Percentiles rank a stretch among this genome's conserved stretches.
These are phyloP conservation scores for Bremia lactucae DNA, from an alignment of 352 stramenopile genomes.

Conservation along the genomic window DNA sequence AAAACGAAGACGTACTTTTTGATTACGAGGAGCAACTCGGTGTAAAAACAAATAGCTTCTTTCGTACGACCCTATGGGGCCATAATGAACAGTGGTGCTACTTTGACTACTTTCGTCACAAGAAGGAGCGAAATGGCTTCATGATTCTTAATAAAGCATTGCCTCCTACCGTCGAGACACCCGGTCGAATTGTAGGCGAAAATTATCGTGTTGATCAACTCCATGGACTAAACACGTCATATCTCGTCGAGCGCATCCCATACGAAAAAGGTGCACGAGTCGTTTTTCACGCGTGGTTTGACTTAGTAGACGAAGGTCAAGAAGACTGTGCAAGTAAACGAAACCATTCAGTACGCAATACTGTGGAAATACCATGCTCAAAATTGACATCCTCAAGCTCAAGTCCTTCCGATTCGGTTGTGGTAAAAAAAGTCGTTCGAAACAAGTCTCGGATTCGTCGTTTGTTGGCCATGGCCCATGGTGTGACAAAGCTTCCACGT, in stretches of 20 bases:
- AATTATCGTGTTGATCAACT: constrained; percentile 12
- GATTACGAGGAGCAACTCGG: constrained; percentile 7
- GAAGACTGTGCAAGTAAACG: constrained; percentile 1
- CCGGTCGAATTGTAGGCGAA: neutral
- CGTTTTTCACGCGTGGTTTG: constrained; percentile 18
- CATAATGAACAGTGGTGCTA: constrained; percentile 27
- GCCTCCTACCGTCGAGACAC: constrained; percentile 1
- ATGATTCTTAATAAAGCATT: constrained; percentile 13
- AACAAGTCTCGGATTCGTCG: constrained; percentile 11
- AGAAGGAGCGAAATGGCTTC: constrained; percentile 8
- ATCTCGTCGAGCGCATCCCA: constrained; percentile 8
- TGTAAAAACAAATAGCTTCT: constrained; percentile 20
- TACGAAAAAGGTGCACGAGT: constrained; percentile 9
- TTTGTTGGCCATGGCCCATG: constrained; percentile 23
- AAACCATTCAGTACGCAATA: constrained; percentile 8
- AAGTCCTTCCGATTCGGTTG: no score
- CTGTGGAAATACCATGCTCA: neutral
- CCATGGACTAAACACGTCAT: constrained; percentile 12
- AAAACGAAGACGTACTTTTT: neutral
- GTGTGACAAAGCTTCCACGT: constrained; percentile 20
- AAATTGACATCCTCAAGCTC: neutral
- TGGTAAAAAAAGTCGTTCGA: no score
- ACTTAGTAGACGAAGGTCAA: constrained; percentile 1
- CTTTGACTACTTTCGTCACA: constrained; percentile 15
- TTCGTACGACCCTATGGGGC: constrained; percentile 3